Evolutionary conservation across 192 early-diverging fungal genomes (phyloP).

Genomic region (Rhizophagus clarus): DNA sequence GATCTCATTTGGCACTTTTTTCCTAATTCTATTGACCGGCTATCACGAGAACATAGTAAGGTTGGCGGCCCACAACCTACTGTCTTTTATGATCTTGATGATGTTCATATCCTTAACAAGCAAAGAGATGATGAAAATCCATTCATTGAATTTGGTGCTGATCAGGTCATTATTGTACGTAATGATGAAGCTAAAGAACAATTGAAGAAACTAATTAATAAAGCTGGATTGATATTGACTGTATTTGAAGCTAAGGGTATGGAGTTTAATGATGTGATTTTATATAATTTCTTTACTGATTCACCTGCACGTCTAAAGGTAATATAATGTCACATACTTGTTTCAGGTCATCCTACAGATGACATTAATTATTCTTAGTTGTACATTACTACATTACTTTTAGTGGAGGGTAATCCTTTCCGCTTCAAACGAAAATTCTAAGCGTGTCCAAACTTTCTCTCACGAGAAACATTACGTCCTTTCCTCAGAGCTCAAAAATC

Average conservation of each 20-base stretch:
- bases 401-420: conserved; percentile 16
- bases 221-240: conserved; percentile 8
- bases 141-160: conserved; percentile 22
- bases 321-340: background rate
- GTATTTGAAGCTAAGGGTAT: conserved; percentile 23
- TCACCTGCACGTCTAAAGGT: conserved; percentile 2
- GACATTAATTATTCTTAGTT: background rate
- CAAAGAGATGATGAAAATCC: too few relatives aligned
- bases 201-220: background rate
- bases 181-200: background rate
- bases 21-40: conserved; percentile 15
- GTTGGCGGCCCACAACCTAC: conserved; percentile 6
- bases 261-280: conserved; percentile 29
- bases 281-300: conserved; percentile 30
- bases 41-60: conserved; percentile 3
- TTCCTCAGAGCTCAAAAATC: conserved; percentile 21
- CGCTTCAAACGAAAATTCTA: background rate
- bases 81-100: background rate
- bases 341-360: background rate
- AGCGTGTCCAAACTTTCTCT: background rate
- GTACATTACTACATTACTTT: background rate
- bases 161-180: conserved; percentile 27
- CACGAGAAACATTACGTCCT: conserved; percentile 18
- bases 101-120: too few relatives aligned
- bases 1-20: conserved; percentile 10